Conservation (phyloP, 768 basidiomycete genomes). For the Suillus plorans region DNA sequence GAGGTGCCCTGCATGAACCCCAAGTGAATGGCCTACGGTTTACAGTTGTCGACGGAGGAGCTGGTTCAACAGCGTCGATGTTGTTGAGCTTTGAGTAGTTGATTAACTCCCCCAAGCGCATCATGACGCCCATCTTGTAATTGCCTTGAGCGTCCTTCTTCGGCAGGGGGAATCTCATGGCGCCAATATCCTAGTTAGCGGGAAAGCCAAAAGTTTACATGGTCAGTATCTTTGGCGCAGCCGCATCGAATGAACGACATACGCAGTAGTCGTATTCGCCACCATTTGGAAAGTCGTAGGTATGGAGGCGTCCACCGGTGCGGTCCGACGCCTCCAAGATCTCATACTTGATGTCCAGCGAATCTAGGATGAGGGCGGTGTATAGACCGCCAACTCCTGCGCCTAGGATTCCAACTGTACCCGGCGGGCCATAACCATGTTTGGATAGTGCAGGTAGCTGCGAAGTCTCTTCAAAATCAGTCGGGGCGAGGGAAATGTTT, state of each 20-base stretch:
- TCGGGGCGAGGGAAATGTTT: neutral
- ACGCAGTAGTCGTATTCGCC: conserved; percentile 37
- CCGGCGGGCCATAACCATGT: neutral
- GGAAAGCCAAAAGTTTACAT: neutral
- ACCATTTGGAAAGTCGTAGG: conserved; percentile 36
- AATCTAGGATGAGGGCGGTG: conserved; percentile 44
- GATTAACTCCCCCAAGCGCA: conserved; percentile 23
- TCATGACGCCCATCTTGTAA: conserved; percentile 24
- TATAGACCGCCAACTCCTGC: conserved; percentile 35
- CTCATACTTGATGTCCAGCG: conserved; percentile 40
- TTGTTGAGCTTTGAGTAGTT: conserved; percentile 19
- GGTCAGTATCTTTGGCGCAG: neutral
- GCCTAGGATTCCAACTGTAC: conserved; percentile 20
- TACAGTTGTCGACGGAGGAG: too few species aligned
- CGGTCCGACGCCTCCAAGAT: conserved; percentile 44
- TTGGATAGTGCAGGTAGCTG: neutral
- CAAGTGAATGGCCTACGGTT: too few species aligned
- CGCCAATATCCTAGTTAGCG: conserved; percentile 34
- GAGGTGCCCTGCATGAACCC: neutral
- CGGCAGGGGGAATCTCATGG: conserved; percentile 37
- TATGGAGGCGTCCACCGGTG: conserved; percentile 44
- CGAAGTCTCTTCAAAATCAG: neutral
- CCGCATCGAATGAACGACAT: conserved; percentile 6
- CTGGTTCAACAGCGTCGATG: too few species aligned
- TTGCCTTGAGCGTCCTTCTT: conserved; percentile 12